phyloP scores from a whole-genome alignment of 2,329 filamentous ascomycete species.

The Ustulina deusta region DNA sequence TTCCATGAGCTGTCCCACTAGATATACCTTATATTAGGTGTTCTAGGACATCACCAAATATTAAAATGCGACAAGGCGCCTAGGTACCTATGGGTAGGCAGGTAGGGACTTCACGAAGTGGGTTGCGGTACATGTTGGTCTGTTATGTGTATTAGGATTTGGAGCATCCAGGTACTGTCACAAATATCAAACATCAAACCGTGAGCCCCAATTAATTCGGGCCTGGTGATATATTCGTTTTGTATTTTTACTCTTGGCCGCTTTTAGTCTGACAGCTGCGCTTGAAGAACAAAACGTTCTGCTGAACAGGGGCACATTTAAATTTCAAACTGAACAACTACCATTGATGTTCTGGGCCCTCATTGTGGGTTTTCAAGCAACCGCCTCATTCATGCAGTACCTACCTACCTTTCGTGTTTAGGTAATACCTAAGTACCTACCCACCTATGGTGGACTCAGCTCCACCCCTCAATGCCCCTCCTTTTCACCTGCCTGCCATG shows the following conservation, averaged over 20 bases:
- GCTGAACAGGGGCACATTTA: neutral
- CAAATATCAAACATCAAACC: slow-evolving; percentile 11
- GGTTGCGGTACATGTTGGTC: neutral
- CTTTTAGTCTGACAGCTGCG: neutral
- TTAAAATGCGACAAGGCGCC: neutral
- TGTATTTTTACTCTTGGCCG: slow-evolving; percentile 16
- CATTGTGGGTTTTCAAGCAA: too few species aligned
- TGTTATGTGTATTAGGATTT: slow-evolving; percentile 2
- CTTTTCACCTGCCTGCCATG: neutral
- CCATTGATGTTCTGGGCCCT: too few species aligned
- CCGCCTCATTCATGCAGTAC: neutral
- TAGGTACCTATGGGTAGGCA: neutral
- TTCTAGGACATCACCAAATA: neutral
- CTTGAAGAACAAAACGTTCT: neutral
- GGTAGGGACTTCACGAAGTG: neutral
- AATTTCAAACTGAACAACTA: too few species aligned
- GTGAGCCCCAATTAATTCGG: slow-evolving; percentile 2
- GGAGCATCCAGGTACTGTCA: neutral
- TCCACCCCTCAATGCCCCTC: slow-evolving; percentile 1
- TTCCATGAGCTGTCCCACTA: neutral
- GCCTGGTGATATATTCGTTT: neutral
- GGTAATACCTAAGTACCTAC: neutral
- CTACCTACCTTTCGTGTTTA: too few species aligned
- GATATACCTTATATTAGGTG: neutral
- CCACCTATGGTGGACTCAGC: neutral